Percentiles rank a stretch among this genome's conserved stretches.
Conservation (phyloP, 2,329 filamentous ascomycete species). For the Alternaria sp. region DNA sequence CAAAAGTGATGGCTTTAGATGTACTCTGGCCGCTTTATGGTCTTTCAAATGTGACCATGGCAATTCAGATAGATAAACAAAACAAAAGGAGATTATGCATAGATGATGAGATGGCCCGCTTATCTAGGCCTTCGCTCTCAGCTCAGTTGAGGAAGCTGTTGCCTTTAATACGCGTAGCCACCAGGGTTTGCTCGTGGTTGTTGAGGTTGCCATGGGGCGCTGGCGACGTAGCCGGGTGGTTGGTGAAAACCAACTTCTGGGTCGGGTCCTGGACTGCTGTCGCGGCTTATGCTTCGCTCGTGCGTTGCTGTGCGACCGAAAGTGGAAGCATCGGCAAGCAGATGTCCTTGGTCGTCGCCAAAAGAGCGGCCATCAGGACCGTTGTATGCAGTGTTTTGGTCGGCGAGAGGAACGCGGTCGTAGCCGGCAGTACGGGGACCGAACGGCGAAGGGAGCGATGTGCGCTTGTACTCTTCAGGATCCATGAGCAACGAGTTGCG, state of each 20-base stretch:
- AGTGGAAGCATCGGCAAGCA: slow-evolving; percentile 49
- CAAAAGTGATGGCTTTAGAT: slow-evolving; percentile 2
- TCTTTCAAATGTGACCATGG: slow-evolving; percentile 4
- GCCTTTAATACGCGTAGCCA: slow-evolving; percentile 38
- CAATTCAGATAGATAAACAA: slow-evolving; percentile 1
- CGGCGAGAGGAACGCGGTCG: slow-evolving; percentile 49
- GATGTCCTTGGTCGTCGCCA: slow-evolving; percentile 40
- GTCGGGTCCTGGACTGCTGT: slow-evolving; percentile 41
- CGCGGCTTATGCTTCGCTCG: slow-evolving; percentile 37
- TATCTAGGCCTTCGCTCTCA: slow-evolving; percentile 5
- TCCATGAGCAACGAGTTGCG: slow-evolving; percentile 85
- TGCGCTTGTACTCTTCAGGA: slow-evolving; percentile 58
- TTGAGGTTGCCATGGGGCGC: slow-evolving; percentile 41
- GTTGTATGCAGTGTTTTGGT: slow-evolving; percentile 46
- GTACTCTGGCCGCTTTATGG: slow-evolving; percentile 6
- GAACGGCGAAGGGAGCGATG: slow-evolving; percentile 42
- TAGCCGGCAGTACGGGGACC: slow-evolving; percentile 45
- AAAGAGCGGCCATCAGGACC: slow-evolving; percentile 34
- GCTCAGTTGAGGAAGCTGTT: not conserved
- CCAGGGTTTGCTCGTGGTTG: slow-evolving; percentile 32
- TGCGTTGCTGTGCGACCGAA: slow-evolving; percentile 42
- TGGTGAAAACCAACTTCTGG: slow-evolving; percentile 37
- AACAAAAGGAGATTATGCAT: slow-evolving; percentile 7
- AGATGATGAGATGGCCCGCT: not conserved
- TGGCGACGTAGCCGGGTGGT: slow-evolving; percentile 33